Percentiles rank a stretch among this genome's conserved stretches.
These are phyloP conservation scores for Citrus inodora DNA, from an alignment of 345 rosid species.

Conservation along the genomic window DNA sequence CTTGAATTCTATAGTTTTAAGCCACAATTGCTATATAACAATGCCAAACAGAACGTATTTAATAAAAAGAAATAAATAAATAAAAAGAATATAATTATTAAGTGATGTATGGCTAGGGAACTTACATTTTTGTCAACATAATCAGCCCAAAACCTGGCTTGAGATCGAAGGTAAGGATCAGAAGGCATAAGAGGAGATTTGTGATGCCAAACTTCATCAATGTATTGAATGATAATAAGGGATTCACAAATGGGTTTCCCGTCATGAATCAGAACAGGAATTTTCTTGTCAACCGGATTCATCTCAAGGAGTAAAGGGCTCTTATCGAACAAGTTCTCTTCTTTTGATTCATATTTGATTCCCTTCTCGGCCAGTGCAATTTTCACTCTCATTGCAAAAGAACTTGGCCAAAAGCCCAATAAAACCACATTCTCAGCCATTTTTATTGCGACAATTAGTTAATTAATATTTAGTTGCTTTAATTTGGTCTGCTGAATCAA, in stretches of 20 bases:
- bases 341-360: not conserved
- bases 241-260: not conserved
- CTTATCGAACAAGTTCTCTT: not conserved
- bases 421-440: not conserved
- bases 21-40: too few species aligned
- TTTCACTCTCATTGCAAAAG: not conserved
- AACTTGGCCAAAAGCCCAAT: not conserved
- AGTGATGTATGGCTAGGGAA: not conserved
- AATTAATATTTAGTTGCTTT: too few species aligned
- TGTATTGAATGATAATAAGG: not conserved
- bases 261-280: not conserved
- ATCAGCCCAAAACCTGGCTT: constrained; percentile 4
- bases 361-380: not conserved
- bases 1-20: too few species aligned
- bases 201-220: not conserved
- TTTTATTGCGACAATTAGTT: not conserved
- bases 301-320: not conserved
- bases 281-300: not conserved
- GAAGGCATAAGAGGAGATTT: not conserved
- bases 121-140: constrained; percentile 5
- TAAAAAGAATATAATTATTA: too few species aligned
- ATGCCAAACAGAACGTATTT: too few species aligned
- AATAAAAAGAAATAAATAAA: too few species aligned
- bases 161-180: not conserved
- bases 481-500: not conserved